Base-by-base conservation (phyloP, 2,329 filamentous ascomycete species). In the Penicillium decumbens region DNA sequence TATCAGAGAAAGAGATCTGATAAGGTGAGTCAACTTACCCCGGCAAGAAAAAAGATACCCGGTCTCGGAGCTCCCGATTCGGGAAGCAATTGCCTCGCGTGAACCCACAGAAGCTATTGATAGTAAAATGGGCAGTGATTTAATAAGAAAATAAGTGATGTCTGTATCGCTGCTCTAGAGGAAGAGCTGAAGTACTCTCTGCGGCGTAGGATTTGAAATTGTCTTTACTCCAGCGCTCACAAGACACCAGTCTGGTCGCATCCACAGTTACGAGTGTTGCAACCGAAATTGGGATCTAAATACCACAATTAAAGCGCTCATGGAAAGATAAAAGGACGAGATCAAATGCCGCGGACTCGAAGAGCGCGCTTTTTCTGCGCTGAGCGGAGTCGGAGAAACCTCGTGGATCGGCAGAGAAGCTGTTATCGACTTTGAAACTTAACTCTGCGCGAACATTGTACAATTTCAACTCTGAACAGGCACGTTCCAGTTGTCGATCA, bases 371-470 rank as follows among this genome's bases (percentile, higher is more conserved):
- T n/a, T 27, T 27, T 25, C 38, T 25, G 9, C 0, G n/a, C 38
- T 40, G 24, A 27, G 43, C 64, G 62, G 54, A 47, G 38, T 56
- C 64, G 65, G 65, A 66, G 59, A 68, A 66, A 66, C 55, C 49
- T 50, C n/a, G 29, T 13, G 28, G 47, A 50, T 56, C 59, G 56
- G 58, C 33, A 9, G 9, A 10, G n/a, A 20, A 35, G 33, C 53
- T 49, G 43, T 41, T 33, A 37, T 49, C 41, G 30, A 24, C 37
- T 35, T 44, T 41, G 41, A 49, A 28, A 20, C 41, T 40, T 35
- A 15, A 29, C 41, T 24, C 18, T 30, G 12, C 25, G 30, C 12
- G 42, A 37, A 20, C 24, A 45, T 20, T 37, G 15, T 29, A 29
- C 25, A 27, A 37, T n/a, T 27, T 13, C 28, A 25, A 33, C 37